Conservation (phyloP, 2,329 filamentous ascomycete genomes). For the Sporothrix curviconia region DNA sequence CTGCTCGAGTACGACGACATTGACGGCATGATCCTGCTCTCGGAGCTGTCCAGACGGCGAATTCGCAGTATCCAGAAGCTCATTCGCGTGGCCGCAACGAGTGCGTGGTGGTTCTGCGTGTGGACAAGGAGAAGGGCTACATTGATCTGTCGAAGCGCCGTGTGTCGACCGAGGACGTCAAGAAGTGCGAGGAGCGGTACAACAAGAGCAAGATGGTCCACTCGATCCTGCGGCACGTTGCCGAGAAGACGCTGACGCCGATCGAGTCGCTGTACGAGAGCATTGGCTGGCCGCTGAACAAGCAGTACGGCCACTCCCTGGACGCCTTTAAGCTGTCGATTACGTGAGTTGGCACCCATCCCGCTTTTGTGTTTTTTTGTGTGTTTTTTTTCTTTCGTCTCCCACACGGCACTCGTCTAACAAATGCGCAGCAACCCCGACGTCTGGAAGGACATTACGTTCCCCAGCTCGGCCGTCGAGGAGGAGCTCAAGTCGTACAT, state of each 20-base stretch:
- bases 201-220: conserved; percentile 99
- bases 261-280: conserved; percentile 90
- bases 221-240: conserved; percentile 97
- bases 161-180: conserved; percentile 93
- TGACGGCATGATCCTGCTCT: conserved; percentile 98
- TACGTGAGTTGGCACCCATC: conserved; percentile 54
- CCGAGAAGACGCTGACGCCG: conserved; percentile 91
- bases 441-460: conserved; percentile 88
- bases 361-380: not conserved
- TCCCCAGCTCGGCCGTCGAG: conserved; percentile 76
- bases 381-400: not conserved
- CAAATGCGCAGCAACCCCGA: conserved; percentile 72
- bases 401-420: no score
- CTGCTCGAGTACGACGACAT: conserved; percentile 99
- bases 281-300: conserved; percentile 96
- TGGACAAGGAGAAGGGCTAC: conserved; percentile 98
- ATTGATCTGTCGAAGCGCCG: conserved; percentile 98
- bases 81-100: conserved; percentile 95
- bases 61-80: conserved; percentile 98
- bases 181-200: conserved; percentile 98
- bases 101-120: conserved; percentile 95
- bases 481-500: conserved; percentile 94
- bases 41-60: conserved; percentile 94
- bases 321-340: conserved; percentile 99
- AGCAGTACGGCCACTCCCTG: conserved; percentile 92